Percentiles rank a stretch among this genome's conserved stretches.
phyloP scores from a whole-genome alignment of 2,329 filamentous ascomycete genomes.

The Scorias spongiosa region DNA sequence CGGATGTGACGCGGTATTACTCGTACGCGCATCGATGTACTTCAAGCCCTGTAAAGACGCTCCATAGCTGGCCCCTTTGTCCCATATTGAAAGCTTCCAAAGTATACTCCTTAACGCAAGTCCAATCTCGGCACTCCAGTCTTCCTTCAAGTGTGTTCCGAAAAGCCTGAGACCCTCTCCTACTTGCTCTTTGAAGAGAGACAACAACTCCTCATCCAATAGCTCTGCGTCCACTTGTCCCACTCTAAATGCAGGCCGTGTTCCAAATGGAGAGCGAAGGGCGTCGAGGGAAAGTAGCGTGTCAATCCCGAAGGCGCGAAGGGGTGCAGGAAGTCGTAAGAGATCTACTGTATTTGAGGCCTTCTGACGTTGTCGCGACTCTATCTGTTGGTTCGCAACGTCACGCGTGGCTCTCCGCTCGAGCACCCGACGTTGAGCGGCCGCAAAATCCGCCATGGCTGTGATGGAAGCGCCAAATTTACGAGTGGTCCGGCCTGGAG shows the following conservation, averaged over 20 bases:
- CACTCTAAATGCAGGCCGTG: slow-evolving; percentile 74
- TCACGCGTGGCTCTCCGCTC: slow-evolving; percentile 67
- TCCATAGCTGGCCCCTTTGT: slow-evolving; percentile 89
- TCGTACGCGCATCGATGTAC: slow-evolving; percentile 63
- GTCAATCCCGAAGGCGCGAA: slow-evolving; percentile 32
- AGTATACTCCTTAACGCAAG: slow-evolving; percentile 61
- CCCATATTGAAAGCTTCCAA: slow-evolving; percentile 95
- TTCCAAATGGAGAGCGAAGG: slow-evolving; percentile 60
- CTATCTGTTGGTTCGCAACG: slow-evolving; percentile 42
- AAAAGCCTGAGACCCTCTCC: slow-evolving; percentile 80
- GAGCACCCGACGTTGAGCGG: slow-evolving; percentile 74
- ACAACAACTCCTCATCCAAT: slow-evolving; percentile 80
- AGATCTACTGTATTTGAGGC: slow-evolving; percentile 14
- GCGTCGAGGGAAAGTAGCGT: slow-evolving; percentile 28
- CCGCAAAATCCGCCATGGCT: slow-evolving; percentile 53
- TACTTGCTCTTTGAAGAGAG: slow-evolving; percentile 72
- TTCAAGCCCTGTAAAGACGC: slow-evolving; percentile 81
- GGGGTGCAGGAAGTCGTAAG: slow-evolving; percentile 38
- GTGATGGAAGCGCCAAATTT: too few species aligned
- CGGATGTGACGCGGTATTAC: slow-evolving; percentile 2
- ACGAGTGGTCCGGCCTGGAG: too few species aligned
- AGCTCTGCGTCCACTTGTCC: slow-evolving; percentile 93
- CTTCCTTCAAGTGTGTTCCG: slow-evolving; percentile 62
- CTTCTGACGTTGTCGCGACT: slow-evolving; percentile 16
- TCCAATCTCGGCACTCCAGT: slow-evolving; percentile 76